Percentiles rank a stretch among this genome's conserved stretches.
Conservation (phyloP, 1,284 basidiomycete species). For the Trametes polyzona region DNA sequence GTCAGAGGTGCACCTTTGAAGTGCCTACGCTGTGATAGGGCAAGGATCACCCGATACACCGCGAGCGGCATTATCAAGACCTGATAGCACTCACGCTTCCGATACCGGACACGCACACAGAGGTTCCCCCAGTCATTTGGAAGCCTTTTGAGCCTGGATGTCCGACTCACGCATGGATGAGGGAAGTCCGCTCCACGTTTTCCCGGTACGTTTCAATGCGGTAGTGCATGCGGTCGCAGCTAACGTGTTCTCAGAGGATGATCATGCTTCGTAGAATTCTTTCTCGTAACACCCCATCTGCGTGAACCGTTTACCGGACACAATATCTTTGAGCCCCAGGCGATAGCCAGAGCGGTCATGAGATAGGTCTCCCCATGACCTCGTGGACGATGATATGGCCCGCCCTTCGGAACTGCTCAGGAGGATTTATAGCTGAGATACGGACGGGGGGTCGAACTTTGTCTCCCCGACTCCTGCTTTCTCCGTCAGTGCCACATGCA, state of each 20-base stretch:
- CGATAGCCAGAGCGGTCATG: constrained; percentile 17
- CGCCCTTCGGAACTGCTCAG: not conserved
- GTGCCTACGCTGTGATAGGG: not conserved
- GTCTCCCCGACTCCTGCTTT: not conserved
- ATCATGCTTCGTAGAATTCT: not conserved
- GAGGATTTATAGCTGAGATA: not conserved
- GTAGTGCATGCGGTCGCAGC: not conserved
- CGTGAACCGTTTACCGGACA: constrained; percentile 10
- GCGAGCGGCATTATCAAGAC: constrained; percentile 1
- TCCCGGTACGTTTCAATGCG: not conserved
- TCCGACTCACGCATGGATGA: not conserved
- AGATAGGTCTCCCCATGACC: constrained; percentile 20
- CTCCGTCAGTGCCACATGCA: constrained; percentile 25
- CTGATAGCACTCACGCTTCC: not conserved
- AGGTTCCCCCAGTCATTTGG: not conserved
- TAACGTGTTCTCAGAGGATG: constrained; percentile 2
- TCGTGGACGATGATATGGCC: not conserved
- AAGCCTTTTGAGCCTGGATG: not conserved
- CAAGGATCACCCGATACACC: constrained; percentile 2
- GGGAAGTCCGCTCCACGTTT: not conserved
- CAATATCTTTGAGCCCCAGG: constrained; percentile 1
- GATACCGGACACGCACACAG: not conserved
- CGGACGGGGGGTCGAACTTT: not conserved
- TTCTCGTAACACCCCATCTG: constrained; percentile 23
- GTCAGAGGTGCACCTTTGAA: not conserved